Base-by-base conservation (phyloP, 371 early-diverging fungal genomes). In the Basidiobolus meristosporus region DNA sequence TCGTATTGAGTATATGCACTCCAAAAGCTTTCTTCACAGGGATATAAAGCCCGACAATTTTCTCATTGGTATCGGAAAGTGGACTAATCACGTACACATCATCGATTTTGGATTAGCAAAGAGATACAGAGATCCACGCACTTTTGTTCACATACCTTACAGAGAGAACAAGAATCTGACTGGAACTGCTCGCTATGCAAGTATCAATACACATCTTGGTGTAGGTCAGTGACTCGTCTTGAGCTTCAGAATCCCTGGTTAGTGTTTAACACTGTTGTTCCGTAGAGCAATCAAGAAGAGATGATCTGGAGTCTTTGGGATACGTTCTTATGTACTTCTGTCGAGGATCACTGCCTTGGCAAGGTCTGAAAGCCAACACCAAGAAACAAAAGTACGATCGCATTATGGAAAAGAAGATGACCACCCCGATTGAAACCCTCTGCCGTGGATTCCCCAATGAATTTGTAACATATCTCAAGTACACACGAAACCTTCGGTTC, bases 21-120 rank as follows among this genome's bases (percentile, higher is more conserved):
- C 84, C 46, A 90, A 90, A 52, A 64, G 67, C 52, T 71, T 71
- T 54, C 73, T 79, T 52, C 77, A 81, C 44, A 66, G 87, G 50
- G 84, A 87, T 51, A 82, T 87, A 46, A 83, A 86, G 57, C 98
- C 98, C 3, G 99, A 98, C 57, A 99, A 99, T 71, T 99, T 99
- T 60, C 65, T 98, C 47, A 95, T 98, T 91, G 98, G 97, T 40
- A 73, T 85, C 51, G 88, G 87, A 26, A 83, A 84, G 50, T 77
- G 84, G 31, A 83, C 85, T 40, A 91, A 92, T 56, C 90, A 90
- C 48, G 90, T 99, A 22, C 92, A 92, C 59, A 75, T 98, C 23
- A 98, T 99, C 46, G 99, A 99, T 65, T 96, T 97, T 70, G 99
- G 99, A 21, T 68, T 99, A 38, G 95, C 98, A 44, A 99, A 99